A percentile compares a stretch with the other conserved stretches of the same genome.
Evolutionary conservation across 129 eudicot species (phyloP).

Genomic region (Rutidosis leptorrhynchoides): DNA sequence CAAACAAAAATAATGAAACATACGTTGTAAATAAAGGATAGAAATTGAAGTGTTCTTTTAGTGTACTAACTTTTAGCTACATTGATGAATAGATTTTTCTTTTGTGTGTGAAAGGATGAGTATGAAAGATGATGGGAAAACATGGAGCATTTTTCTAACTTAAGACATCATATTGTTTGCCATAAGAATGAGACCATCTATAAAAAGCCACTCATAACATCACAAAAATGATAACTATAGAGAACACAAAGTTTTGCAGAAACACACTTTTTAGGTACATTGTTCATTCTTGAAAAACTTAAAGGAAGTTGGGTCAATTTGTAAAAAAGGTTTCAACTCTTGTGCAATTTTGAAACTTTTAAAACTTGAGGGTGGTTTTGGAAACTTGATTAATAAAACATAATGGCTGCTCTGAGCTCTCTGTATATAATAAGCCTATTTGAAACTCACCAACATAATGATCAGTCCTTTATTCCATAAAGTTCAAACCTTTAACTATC

Average conservation of each 20-base stretch:
- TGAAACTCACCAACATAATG: slow-evolving; percentile 36
- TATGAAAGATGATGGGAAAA: slow-evolving; percentile 59
- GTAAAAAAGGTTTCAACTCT: slow-evolving; percentile 15
- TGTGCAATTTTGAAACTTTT: slow-evolving; percentile 11
- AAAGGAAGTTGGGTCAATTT: not conserved
- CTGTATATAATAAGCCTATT: slow-evolving; percentile 35
- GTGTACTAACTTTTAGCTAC: slow-evolving; percentile 71
- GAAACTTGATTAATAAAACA: slow-evolving; percentile 29
- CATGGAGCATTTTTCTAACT: slow-evolving; percentile 57
- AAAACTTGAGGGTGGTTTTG: slow-evolving; percentile 23
- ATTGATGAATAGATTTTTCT: slow-evolving; percentile 46
- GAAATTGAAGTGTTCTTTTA: slow-evolving; percentile 33
- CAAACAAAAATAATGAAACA: not conserved
- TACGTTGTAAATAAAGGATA: not conserved
- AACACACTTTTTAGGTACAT: slow-evolving; percentile 18
- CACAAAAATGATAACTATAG: slow-evolving; percentile 31
- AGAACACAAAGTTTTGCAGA: slow-evolving; percentile 17
- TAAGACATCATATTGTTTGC: slow-evolving; percentile 76
- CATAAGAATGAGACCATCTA: slow-evolving; percentile 51
- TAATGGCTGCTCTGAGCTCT: slow-evolving; percentile 28
- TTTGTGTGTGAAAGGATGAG: slow-evolving; percentile 30
- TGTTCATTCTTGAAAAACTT: slow-evolving; percentile 22
- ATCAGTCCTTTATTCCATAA: slow-evolving; percentile 21
- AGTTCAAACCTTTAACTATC: slow-evolving; percentile 18
- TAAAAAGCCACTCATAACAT: slow-evolving; percentile 31